These are phyloP conservation scores for Pleurotus citrinopileatus DNA, from an alignment of 768 basidiomycete genomes.

Conservation along the genomic window DNA sequence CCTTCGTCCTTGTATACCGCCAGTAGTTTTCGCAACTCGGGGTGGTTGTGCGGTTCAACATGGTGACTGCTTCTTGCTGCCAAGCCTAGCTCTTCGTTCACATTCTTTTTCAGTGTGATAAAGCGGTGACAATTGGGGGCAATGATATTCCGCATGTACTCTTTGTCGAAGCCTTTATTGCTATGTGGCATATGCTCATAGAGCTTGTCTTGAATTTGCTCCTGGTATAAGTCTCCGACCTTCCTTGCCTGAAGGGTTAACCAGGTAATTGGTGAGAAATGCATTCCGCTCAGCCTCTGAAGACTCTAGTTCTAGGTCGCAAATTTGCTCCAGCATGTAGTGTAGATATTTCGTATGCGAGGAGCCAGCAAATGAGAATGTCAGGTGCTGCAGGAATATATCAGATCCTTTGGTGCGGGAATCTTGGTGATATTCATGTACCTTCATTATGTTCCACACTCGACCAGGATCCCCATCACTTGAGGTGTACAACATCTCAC, in stretches of 20 bases:
- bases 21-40: conserved; percentile 19
- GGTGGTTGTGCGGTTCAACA: conserved; percentile 18
- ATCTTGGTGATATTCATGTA: conserved; percentile 6
- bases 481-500: conserved; percentile 23
- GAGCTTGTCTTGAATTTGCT: conserved; percentile 27
- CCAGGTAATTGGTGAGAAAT: conserved; percentile 24
- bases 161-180: conserved; percentile 23
- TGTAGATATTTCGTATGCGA: conserved; percentile 26
- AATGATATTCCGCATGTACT: conserved; percentile 24
- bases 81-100: conserved; percentile 20
- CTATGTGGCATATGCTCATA: conserved; percentile 25
- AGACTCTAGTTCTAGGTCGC: conserved; percentile 28
- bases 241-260: conserved; percentile 23
- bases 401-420: neutral
- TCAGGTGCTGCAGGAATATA: conserved; percentile 17
- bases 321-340: conserved; percentile 31
- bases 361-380: conserved; percentile 32
- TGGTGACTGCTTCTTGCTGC: conserved; percentile 18
- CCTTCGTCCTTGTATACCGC: conserved; percentile 15
- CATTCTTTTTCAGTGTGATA: conserved; percentile 25
- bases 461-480: conserved; percentile 31
- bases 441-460: conserved; percentile 30
- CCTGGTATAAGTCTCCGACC: conserved; percentile 30
- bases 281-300: conserved; percentile 16
- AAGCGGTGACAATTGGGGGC: conserved; percentile 30